These are phyloP conservation scores for Citrus cavaleriei DNA, from an alignment of 345 rosid species.

Conservation along the genomic window DNA sequence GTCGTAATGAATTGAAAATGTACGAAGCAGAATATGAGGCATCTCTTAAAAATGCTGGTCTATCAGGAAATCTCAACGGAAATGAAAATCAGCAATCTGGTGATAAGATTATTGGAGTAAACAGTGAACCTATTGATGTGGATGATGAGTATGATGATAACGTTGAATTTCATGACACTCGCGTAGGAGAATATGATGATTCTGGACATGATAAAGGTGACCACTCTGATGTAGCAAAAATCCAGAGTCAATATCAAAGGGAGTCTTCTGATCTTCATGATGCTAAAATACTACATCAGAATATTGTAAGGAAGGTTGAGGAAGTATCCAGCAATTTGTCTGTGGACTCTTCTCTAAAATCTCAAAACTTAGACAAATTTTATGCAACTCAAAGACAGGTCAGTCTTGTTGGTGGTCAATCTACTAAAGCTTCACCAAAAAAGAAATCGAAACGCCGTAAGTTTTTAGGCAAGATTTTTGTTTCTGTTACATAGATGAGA, in stretches of 20 bases:
- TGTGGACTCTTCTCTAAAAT: constrained; percentile 22
- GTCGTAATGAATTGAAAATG: constrained; percentile 68
- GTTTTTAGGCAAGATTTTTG: constrained; percentile 40
- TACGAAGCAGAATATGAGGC: constrained; percentile 86
- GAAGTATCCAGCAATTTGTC: constrained; percentile 27
- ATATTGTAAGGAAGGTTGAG: constrained; percentile 31
- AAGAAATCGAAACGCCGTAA: constrained; percentile 62
- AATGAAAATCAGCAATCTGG: constrained; percentile 16
- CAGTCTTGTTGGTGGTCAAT: constrained; percentile 27
- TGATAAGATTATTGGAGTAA: constrained; percentile 21
- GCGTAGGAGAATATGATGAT: constrained; percentile 48
- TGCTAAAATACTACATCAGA: constrained; percentile 31
- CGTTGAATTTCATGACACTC: constrained; percentile 49
- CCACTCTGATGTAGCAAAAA: constrained; percentile 15
- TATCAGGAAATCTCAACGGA: constrained; percentile 21
- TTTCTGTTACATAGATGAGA: not conserved
- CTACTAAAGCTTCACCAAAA: constrained; percentile 48
- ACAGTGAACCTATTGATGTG: constrained; percentile 31
- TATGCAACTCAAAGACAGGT: constrained; percentile 19
- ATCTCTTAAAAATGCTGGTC: constrained; percentile 45
- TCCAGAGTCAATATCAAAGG: constrained; percentile 15
- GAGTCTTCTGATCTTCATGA: constrained; percentile 28
- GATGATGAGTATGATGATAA: constrained; percentile 56
- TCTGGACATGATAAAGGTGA: constrained; percentile 39
- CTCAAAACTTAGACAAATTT: constrained; percentile 19